phyloP scores from a whole-genome alignment of 371 early-diverging fungal genomes.

The Aphelidium insulamus region DNA sequence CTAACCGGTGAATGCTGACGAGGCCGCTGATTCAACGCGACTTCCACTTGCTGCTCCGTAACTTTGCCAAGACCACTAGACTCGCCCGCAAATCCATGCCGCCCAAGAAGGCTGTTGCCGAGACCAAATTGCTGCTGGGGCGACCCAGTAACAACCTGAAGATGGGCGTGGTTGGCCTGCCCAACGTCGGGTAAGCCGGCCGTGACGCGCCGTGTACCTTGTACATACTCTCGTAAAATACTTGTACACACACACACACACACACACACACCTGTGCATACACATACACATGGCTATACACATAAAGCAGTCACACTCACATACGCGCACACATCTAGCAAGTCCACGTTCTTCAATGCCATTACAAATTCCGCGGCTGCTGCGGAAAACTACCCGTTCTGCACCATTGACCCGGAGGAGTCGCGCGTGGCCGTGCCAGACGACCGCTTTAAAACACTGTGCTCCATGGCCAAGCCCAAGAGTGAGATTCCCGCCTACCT shows the following conservation, averaged over 20 bases:
- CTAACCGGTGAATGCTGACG: no score
- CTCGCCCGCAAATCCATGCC: no score
- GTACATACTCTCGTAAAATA: not conserved
- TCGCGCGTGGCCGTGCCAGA: conserved; percentile 87
- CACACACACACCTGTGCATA: no score
- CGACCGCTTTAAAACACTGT: conserved; percentile 72
- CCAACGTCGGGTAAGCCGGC: conserved; percentile 70
- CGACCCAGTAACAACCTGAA: conserved; percentile 89
- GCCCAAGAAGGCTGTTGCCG: conserved; percentile 1
- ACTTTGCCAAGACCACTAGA: no score
- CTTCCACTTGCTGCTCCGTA: no score
- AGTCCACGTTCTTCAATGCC: conserved; percentile 93
- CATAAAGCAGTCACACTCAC: no score
- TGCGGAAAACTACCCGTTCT: conserved; percentile 73
- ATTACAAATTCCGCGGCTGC: conserved; percentile 73
- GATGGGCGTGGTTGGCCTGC: conserved; percentile 94
- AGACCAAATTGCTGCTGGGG: conserved; percentile 52
- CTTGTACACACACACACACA: no score
- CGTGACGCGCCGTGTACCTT: not conserved
- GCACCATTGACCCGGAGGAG: conserved; percentile 79
- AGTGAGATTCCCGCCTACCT: conserved; percentile 51
- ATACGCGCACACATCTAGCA: conserved; percentile 15
- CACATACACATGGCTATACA: no score
- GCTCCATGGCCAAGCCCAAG: conserved; percentile 41
- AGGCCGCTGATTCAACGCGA: no score